These are phyloP conservation scores for Vaccinium darrowii DNA, from an alignment of 148 eudicot species.

Conservation along the genomic window DNA sequence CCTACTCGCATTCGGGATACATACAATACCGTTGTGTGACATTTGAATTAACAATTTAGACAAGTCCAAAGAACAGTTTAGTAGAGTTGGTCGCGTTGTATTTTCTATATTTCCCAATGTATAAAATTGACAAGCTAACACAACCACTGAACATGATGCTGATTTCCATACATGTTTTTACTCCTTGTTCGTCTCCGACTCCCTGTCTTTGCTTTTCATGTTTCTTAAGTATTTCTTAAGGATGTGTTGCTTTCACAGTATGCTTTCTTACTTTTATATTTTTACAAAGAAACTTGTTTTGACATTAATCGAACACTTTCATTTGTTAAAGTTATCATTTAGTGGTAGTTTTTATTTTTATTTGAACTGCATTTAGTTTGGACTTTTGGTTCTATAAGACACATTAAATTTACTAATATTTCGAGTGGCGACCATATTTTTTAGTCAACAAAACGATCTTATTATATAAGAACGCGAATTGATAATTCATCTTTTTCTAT, in stretches of 20 bases:
- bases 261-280: neutral
- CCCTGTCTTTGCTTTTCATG: neutral
- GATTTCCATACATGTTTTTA: neutral
- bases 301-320: no score
- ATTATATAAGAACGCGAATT: no score
- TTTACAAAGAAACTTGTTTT: no score
- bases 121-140: neutral
- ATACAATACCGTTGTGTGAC: neutral
- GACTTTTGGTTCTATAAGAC: no score
- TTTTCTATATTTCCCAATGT: neutral
- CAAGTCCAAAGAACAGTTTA: neutral
- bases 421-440: no score
- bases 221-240: neutral
- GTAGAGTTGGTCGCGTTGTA: neutral
- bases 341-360: no score
- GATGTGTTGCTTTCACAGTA: no score
- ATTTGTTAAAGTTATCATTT: no score
- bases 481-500: no score
- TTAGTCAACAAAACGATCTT: no score
- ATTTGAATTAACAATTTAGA: neutral
- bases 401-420: no score
- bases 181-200: neutral
- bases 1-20: neutral
- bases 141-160: neutral
- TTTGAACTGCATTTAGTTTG: no score